Conservation (phyloP, 352 stramenopile genomes). For the Hyphochytrium catenoides region DNA sequence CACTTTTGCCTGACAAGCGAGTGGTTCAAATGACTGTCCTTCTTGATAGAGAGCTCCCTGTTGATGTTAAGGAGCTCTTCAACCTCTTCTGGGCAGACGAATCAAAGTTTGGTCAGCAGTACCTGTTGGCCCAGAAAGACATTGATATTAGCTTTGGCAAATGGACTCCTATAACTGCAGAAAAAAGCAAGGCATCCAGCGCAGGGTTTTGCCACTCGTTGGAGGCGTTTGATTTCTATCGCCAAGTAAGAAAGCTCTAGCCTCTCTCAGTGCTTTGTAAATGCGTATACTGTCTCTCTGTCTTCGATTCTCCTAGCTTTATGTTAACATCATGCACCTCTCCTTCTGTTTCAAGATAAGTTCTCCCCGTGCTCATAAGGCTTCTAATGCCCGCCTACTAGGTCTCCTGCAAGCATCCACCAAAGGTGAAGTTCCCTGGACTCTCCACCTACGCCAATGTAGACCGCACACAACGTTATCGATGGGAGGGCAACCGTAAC, state of each 20-base stretch:
- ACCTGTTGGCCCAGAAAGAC: constrained; percentile 29
- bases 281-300: constrained; percentile 3
- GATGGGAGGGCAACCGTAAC: constrained; percentile 5
- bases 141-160: constrained; percentile 27
- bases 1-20: no score
- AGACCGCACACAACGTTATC: constrained; percentile 21
- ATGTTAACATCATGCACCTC: background rate
- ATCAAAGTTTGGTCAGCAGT: constrained; percentile 16
- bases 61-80: constrained; percentile 29
- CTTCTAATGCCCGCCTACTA: constrained; percentile 24
- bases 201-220: no score
- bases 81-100: constrained; percentile 36
- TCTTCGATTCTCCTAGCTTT: background rate
- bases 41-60: constrained; percentile 33
- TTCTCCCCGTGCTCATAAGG: constrained; percentile 15
- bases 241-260: constrained; percentile 29
- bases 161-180: no score
- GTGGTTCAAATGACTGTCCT: constrained; percentile 27
- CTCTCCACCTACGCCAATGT: constrained; percentile 23
- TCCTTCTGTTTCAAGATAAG: constrained; percentile 9
- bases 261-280: constrained; percentile 9
- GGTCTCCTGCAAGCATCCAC: constrained; percentile 26
- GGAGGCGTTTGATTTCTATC: constrained; percentile 9
- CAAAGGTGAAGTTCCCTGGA: constrained; percentile 27
- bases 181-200: no score